These are phyloP conservation scores for Leptographium lundbergii DNA, from an alignment of 2,329 filamentous ascomycete species.

Conservation along the genomic window DNA sequence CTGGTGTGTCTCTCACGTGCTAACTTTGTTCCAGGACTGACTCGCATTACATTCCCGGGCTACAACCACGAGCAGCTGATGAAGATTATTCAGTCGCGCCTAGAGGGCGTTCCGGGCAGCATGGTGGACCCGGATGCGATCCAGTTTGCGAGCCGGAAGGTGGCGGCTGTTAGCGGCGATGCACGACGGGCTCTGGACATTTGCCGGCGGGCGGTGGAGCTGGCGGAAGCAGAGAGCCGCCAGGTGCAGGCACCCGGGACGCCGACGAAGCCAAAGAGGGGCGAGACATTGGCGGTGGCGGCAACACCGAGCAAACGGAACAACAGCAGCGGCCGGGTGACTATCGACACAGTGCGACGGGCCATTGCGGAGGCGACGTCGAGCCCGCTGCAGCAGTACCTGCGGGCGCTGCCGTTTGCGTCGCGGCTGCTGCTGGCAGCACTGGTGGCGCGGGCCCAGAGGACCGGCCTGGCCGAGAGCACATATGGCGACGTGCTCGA, in stretches of 20 bases:
- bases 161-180: conserved; percentile 91
- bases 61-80: conserved; percentile 97
- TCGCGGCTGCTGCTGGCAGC: conserved; percentile 80
- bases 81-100: conserved; percentile 90
- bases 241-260: conserved; percentile 17
- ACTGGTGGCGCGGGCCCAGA: conserved; percentile 62
- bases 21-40: conserved; percentile 42
- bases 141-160: conserved; percentile 92
- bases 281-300: neutral
- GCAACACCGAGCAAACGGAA: conserved; percentile 22
- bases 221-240: conserved; percentile 62
- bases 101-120: conserved; percentile 75
- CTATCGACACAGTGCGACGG: conserved; percentile 83
- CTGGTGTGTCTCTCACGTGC: neutral
- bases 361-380: conserved; percentile 93
- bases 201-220: conserved; percentile 85
- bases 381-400: conserved; percentile 79
- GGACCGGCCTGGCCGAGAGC: conserved; percentile 78
- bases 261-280: conserved; percentile 20
- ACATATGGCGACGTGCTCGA: conserved; percentile 82
- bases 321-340: conserved; percentile 49
- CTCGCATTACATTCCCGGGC: conserved; percentile 89
- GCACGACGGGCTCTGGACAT: conserved; percentile 88
- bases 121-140: conserved; percentile 89
- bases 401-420: conserved; percentile 68